A percentile compares a stretch with the other conserved stretches of the same genome.
Evolutionary conservation across 78 protist species (phyloP).

Genomic region (Bodo saltans): DNA sequence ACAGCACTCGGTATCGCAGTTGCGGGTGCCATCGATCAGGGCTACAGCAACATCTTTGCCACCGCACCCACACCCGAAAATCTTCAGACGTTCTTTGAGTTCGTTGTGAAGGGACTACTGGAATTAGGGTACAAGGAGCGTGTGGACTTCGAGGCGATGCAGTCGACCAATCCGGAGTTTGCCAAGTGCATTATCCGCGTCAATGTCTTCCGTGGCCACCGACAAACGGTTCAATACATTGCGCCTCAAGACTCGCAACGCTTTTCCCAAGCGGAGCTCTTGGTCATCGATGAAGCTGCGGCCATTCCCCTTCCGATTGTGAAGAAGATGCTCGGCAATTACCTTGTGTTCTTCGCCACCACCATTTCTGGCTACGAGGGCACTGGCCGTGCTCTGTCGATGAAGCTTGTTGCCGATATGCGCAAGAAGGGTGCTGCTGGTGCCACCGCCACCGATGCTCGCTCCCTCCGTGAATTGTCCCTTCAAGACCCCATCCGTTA

Average conservation of each 20-base stretch:
- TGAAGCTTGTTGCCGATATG: slow-evolving; percentile 92
- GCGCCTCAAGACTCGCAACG: slow-evolving; percentile 58
- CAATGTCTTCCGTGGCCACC: slow-evolving; percentile 83
- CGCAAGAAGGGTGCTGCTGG: slow-evolving; percentile 47
- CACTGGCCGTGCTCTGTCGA: slow-evolving; percentile 97
- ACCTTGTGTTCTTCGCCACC: slow-evolving; percentile 86
- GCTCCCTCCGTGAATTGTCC: slow-evolving; percentile 73
- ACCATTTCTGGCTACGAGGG: slow-evolving; percentile 95
- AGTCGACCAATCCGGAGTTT: slow-evolving; percentile 81
- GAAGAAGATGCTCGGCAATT: slow-evolving; percentile 72
- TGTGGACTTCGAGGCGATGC: slow-evolving; percentile 80
- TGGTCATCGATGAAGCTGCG: slow-evolving; percentile 99
- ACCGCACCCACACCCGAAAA: slow-evolving; percentile 97
- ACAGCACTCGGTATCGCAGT: slow-evolving; percentile 95
- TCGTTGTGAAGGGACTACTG: slow-evolving; percentile 85
- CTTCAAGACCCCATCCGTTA: slow-evolving; percentile 96
- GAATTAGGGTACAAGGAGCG: slow-evolving; percentile 87
- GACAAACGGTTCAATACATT: slow-evolving; percentile 95
- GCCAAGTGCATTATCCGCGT: slow-evolving; percentile 77
- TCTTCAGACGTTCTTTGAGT: slow-evolving; percentile 90
- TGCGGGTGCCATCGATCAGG: slow-evolving; percentile 86
- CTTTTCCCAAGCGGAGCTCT: slow-evolving; percentile 76
- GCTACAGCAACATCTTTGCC: slow-evolving; percentile 94
- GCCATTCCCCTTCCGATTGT: slow-evolving; percentile 98
- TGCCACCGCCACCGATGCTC: slow-evolving; percentile 5